phyloP scores from a whole-genome alignment of 768 basidiomycete genomes.

The Phaeotremella skinneri region DNA sequence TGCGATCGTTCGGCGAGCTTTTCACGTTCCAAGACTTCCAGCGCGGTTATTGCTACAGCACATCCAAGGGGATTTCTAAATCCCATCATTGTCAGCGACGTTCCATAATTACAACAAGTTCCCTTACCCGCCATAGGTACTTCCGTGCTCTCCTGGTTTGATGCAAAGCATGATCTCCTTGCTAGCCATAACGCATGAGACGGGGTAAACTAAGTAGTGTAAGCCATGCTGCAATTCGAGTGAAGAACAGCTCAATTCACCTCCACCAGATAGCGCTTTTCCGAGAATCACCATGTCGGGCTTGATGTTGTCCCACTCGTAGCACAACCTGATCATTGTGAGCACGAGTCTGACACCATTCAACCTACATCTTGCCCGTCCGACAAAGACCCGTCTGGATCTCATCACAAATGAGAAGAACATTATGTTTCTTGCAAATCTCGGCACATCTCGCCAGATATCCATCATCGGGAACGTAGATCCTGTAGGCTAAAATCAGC shows the following conservation, averaged over 20 bases:
- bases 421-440: constrained; percentile 88
- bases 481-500: constrained; percentile 56
- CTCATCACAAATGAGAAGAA: constrained; percentile 95
- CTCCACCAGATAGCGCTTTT: constrained; percentile 93
- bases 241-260: constrained; percentile 56
- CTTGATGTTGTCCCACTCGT: constrained; percentile 78
- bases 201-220: constrained; percentile 72
- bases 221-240: background rate
- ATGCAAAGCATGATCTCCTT: constrained; percentile 93
- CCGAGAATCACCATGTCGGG: constrained; percentile 92
- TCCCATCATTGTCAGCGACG: constrained; percentile 3
- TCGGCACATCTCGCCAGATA: constrained; percentile 75
- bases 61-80: constrained; percentile 86
- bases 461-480: constrained; percentile 84
- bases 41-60: constrained; percentile 90
- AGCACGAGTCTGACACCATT: background rate
- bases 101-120: background rate
- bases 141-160: constrained; percentile 90
- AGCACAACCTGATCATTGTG: constrained; percentile 59
- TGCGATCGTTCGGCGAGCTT: constrained; percentile 75
- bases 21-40: constrained; percentile 88
- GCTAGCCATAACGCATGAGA: constrained; percentile 89
- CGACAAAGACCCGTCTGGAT: constrained; percentile 96
- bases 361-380: constrained; percentile 75
- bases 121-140: constrained; percentile 87